Base-by-base conservation (phyloP, 2,329 filamentous ascomycete species). In the Aureobasidium mangrovei region DNA sequence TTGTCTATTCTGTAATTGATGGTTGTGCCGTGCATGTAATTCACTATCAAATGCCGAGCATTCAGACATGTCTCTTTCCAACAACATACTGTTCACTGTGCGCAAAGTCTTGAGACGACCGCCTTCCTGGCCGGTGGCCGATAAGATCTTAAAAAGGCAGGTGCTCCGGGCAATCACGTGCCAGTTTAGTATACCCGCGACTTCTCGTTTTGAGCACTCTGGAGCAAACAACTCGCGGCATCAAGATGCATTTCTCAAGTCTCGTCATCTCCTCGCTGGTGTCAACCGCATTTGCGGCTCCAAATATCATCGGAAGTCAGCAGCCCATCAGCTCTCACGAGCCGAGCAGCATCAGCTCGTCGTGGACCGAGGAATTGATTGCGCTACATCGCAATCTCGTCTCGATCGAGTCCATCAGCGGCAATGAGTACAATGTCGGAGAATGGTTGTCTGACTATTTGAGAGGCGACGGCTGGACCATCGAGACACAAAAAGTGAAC, bases 321-420 rank as follows among this genome's bases (percentile, higher is more conserved):
- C 51, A 54, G 28, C 43, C 51, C 28, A 53, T 53, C 29, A 40
- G 31, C n/a, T 39, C 40, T 29, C 24, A 27, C 7, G 40, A 43
- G 26, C 32, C 39, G 12, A 44, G 40, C 49, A 53, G 24, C 3
- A 28, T 53, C 40, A 32, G 49, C 49, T 43, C 49, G n/a, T 44
- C 40, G 38, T 53, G 49, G 49, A 44, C 24, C 10, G 36, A 44
- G 12, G 71, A 75, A 57, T 77, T 95, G 0, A 76, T 95, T 41
- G 76, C 77, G 18, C 77, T 95, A 9, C 90, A 95, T 71, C 81
- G 83, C 52, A 78, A 81, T 12, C 80, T 95, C n/a, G 77, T 91
- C 31, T 76, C 85, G 56, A 85, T 85, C 42, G 77, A 85, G 47
- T 95, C 88, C 0, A 78, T 89, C 58, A 83, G 80, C 3, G 80